These are phyloP conservation scores for Cyanophora paradoxa DNA, from an alignment of 78 protist genomes.

Conservation along the genomic window DNA sequence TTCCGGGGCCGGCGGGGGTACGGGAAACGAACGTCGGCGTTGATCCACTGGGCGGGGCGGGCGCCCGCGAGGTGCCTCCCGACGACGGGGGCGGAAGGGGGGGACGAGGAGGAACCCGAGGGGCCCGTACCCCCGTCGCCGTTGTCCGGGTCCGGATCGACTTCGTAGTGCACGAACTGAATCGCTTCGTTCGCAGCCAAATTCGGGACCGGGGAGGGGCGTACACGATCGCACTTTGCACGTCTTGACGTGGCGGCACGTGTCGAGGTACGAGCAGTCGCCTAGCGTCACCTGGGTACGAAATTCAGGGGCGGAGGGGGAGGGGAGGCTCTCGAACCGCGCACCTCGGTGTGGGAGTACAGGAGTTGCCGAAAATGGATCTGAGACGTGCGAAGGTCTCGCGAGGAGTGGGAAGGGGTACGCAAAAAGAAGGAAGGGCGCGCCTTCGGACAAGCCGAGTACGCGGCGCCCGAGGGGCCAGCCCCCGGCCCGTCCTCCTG, in stretches of 20 bases:
- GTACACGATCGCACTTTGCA: too few species aligned
- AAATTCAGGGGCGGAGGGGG: too few species aligned
- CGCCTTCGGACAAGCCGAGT: neutral
- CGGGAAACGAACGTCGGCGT: slow-evolving; percentile 26
- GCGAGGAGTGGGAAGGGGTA: too few species aligned
- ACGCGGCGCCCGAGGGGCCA: neutral
- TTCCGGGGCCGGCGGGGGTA: too few species aligned
- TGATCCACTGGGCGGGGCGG: slow-evolving; percentile 2
- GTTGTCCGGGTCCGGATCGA: slow-evolving; percentile 4
- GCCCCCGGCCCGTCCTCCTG: too few species aligned
- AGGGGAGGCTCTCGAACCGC: neutral
- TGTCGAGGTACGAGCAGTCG: slow-evolving; percentile 35
- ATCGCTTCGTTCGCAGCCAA: too few species aligned
- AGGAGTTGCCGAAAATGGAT: slow-evolving; percentile 14
- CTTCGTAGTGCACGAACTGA: slow-evolving; percentile 24
- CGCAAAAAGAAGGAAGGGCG: neutral
- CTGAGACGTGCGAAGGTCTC: neutral
- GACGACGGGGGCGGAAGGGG: neutral
- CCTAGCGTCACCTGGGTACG: too few species aligned
- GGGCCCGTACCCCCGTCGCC: neutral
- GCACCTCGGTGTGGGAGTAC: slow-evolving; percentile 10
- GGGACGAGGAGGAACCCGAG: too few species aligned
- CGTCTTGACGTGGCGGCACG: slow-evolving; percentile 9
- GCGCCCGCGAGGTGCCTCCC: neutral
- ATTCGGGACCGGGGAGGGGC: too few species aligned